Percentiles rank a stretch among this genome's conserved stretches.
Evolutionary conservation across 2,329 filamentous ascomycete species (phyloP).

Genomic region (Podosphaera aphanis): DNA sequence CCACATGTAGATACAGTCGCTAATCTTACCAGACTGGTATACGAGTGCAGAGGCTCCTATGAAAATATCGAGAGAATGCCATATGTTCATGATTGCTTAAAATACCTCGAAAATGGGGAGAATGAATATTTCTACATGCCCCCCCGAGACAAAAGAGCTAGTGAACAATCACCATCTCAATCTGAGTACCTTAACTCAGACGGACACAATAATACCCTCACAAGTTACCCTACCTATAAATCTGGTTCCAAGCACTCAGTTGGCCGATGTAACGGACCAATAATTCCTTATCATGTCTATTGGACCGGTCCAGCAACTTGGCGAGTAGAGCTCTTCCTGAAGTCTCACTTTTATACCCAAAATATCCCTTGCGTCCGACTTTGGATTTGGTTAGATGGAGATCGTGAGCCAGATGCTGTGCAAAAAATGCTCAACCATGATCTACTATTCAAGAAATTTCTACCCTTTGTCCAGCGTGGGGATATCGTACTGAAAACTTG

Average conservation of each 20-base stretch:
- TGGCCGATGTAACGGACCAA: conserved; percentile 29
- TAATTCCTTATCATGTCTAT: conserved; percentile 31
- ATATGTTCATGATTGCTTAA: conserved; percentile 26
- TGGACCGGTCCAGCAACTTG: conserved; percentile 33
- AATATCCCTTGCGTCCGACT: conserved; percentile 29
- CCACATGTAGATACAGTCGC: conserved; percentile 29
- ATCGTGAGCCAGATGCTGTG: conserved; percentile 25
- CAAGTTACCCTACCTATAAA: conserved; percentile 15
- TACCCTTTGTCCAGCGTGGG: conserved; percentile 27
- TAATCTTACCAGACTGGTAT: conserved; percentile 26
- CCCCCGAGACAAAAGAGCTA: conserved; percentile 12
- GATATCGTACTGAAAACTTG: conserved; percentile 28
- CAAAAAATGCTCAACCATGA: conserved; percentile 27
- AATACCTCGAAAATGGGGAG: conserved; percentile 25
- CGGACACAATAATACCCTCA: conserved; percentile 15
- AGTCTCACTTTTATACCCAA: conserved; percentile 31
- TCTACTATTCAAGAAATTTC: conserved; percentile 26
- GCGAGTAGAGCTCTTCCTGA: conserved; percentile 31
- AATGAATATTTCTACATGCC: conserved; percentile 27
- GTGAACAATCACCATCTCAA: conserved; percentile 13
- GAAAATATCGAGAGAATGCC: conserved; percentile 29
- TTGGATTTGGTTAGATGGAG: conserved; percentile 29
- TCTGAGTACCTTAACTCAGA: conserved; percentile 17
- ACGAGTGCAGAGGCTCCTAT: conserved; percentile 28
- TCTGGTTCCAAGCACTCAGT: conserved; percentile 19